phyloP scores from a whole-genome alignment of 495 filamentous ascomycete species.

The Aspergillus avenaceus region DNA sequence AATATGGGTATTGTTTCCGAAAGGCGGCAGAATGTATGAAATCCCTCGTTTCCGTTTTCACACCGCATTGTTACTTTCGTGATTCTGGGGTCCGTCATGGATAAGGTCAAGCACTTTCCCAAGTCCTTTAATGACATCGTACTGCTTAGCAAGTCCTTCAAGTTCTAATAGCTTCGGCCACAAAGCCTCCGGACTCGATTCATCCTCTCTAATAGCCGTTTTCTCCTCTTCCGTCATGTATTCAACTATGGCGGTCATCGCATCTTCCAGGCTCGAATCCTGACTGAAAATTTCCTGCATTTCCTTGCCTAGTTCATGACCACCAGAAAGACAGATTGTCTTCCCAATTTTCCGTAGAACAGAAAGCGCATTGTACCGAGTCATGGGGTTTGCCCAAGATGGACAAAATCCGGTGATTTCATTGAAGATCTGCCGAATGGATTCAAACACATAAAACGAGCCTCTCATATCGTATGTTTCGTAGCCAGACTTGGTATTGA shows the following conservation, averaged over 20 bases:
- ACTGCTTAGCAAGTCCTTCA: neutral
- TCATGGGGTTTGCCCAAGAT: neutral
- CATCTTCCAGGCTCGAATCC: conserved; percentile 8
- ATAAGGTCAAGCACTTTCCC: neutral
- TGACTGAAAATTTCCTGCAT: conserved; percentile 12
- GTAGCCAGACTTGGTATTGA: neutral
- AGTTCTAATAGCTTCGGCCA: conserved; percentile 15
- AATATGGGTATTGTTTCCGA: no score
- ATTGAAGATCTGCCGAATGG: neutral
- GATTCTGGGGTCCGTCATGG: no score
- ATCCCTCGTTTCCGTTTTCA: no score
- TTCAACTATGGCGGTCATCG: conserved; percentile 11
- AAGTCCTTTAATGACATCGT: conserved; percentile 7
- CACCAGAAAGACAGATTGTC: conserved; percentile 8
- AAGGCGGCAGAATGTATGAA: no score
- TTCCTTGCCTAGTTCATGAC: conserved; percentile 10
- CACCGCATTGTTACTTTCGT: no score
- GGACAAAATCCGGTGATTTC: neutral
- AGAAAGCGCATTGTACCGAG: neutral
- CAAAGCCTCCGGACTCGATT: neutral
- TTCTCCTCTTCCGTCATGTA: conserved; percentile 10
- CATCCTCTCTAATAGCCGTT: conserved; percentile 1
- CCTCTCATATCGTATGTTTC: neutral
- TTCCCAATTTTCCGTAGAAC: conserved; percentile 17
- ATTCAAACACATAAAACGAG: neutral